These are phyloP conservation scores for Besnoitia besnoiti DNA, from an alignment of 169 alveolate species.

Conservation along the genomic window DNA sequence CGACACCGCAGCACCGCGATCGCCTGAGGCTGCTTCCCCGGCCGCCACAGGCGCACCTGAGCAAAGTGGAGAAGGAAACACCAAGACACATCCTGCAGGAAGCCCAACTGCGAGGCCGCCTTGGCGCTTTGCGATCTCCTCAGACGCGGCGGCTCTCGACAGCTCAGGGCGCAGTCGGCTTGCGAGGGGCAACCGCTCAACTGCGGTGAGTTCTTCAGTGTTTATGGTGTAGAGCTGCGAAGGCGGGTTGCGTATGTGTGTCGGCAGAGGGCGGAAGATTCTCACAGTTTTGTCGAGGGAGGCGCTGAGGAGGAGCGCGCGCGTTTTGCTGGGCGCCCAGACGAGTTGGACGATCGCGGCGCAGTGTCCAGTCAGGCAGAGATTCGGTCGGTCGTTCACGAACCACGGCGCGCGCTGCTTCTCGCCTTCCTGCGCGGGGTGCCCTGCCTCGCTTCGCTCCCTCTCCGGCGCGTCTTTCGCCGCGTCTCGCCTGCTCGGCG, in stretches of 20 bases:
- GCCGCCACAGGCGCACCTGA: slow-evolving; percentile 62
- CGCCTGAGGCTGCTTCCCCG: slow-evolving; percentile 44
- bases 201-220: too few species aligned
- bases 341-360: slow-evolving; percentile 53
- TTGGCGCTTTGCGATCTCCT: too few species aligned
- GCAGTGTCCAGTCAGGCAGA: slow-evolving; percentile 54
- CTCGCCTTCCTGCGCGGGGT: not conserved
- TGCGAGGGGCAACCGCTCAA: too few species aligned
- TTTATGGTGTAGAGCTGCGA: too few species aligned
- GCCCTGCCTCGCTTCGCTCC: not conserved
- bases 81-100: not conserved
- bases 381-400: slow-evolving; percentile 39
- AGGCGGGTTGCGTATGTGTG: too few species aligned
- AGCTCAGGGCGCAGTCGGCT: too few species aligned
- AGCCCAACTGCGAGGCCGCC: not conserved
- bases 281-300: slow-evolving; percentile 43
- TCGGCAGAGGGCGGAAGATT: too few species aligned
- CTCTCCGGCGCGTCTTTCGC: not conserved
- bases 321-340: slow-evolving; percentile 50
- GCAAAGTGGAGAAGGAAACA: not conserved
- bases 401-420: slow-evolving; percentile 26
- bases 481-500: not conserved
- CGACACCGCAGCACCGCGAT: slow-evolving; percentile 61
- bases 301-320: slow-evolving; percentile 40
- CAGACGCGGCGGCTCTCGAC: too few species aligned